These are phyloP conservation scores for Entoloma clypeatum DNA, from an alignment of 1,284 basidiomycete species.

Conservation along the genomic window DNA sequence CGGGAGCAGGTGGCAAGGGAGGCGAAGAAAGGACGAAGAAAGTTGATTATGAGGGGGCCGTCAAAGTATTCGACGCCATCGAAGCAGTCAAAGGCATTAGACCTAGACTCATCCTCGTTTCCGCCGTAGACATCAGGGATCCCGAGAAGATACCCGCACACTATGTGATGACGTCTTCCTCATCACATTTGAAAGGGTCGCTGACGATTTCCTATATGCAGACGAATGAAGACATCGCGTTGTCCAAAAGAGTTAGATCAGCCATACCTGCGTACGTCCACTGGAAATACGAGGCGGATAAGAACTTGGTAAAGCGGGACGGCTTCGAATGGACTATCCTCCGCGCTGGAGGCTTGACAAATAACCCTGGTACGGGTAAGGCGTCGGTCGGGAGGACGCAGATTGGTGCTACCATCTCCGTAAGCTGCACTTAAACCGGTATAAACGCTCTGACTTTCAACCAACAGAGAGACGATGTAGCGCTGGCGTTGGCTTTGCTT, in stretches of 20 bases:
- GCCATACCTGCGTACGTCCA: constrained; percentile 50
- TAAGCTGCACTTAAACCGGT: constrained; percentile 32
- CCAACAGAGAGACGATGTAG: constrained; percentile 60
- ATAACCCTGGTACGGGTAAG: constrained; percentile 51
- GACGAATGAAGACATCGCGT: constrained; percentile 45
- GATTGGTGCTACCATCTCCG: constrained; percentile 44
- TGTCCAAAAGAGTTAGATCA: constrained; percentile 42
- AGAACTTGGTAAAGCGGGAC: constrained; percentile 54
- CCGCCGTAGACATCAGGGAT: constrained; percentile 63
- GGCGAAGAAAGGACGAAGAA: constrained; percentile 57
- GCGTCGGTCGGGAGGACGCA: constrained; percentile 56
- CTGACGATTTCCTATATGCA: constrained; percentile 19
- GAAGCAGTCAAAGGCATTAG: constrained; percentile 46
- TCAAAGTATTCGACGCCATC: constrained; percentile 73
- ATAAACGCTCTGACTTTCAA: background rate
- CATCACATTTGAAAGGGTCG: background rate
- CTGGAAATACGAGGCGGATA: constrained; percentile 70
- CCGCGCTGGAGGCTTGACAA: constrained; percentile 57
- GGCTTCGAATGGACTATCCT: constrained; percentile 70
- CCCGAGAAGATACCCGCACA: constrained; percentile 48
- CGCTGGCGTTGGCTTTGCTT: constrained; percentile 47
- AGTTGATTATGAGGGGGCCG: constrained; percentile 69
- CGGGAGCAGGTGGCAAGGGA: constrained; percentile 70
- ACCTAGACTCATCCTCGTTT: constrained; percentile 60
- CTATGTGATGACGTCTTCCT: constrained; percentile 39